Evolutionary conservation across 2,329 filamentous ascomycete genomes (phyloP), one percentile per base, ranked within the genome.

Genomic region (Sclerotinia glacialis): DNA sequence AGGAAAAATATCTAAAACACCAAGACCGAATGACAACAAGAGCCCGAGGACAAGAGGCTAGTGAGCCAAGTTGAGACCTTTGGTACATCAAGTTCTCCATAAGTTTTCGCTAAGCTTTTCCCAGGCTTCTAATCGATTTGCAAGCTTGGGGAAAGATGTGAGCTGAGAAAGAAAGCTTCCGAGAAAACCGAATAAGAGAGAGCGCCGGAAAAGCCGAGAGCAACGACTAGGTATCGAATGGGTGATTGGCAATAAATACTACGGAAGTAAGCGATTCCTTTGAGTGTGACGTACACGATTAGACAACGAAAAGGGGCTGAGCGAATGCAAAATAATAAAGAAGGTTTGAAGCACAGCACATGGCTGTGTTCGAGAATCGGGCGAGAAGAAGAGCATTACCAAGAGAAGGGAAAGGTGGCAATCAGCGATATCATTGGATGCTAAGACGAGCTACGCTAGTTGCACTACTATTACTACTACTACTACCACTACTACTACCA

Each of bases 251-350:
- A 40, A 23, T 26, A 26, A 23, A 34, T 42, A 26, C n/a, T 11
- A 56, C n/a, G 37, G 42, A 34, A 14, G 18, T 60, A n/a, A 11
- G 21, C n/a, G 11, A 8, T 59, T 31, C 31, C 21, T 55, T 55
- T 34, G 44, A 18, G 14, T 49, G 56, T 47, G 42, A 46, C 44
- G 42, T 60, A 49, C 26, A 26, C 37, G n/a, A 28, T 26, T 60
- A 23, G 28, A 60, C 12, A 42, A 21, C 42, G 12, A 23, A 37
- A 34, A 47, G 56, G 53, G 58, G 58, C 58, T 60, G 58, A 49
- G 58, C 26, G 8, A 37, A 49, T 12, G 8, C 44, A 60, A 5
- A 60, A 47, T n/a, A n/a, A 31, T 18, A 47, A 44, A 34, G 12
- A 59, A 47, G 42, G 28, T 47, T 47, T 44, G 37, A 21, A 28